These are phyloP conservation scores for Wallemia mellicola DNA, from an alignment of 1,284 basidiomycete species.

Conservation along the genomic window DNA sequence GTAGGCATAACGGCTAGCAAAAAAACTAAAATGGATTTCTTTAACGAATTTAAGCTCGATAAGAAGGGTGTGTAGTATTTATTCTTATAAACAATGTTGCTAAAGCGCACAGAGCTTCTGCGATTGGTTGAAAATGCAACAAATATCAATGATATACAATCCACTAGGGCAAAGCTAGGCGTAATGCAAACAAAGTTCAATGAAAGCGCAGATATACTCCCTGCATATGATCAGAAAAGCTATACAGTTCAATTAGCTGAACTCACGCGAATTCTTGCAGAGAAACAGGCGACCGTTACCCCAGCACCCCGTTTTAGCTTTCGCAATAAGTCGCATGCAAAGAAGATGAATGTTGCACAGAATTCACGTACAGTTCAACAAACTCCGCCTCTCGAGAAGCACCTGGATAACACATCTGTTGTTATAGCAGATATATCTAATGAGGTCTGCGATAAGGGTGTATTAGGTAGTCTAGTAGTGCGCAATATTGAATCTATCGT, in stretches of 20 bases:
- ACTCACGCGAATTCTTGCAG: not conserved
- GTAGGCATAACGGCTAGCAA: not conserved
- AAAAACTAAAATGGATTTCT: not conserved
- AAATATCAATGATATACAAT: not conserved
- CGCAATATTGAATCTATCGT: no score
- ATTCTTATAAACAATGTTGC: not conserved
- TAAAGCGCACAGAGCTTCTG: not conserved
- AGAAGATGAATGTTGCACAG: not conserved
- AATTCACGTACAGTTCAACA: not conserved
- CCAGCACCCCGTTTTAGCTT: not conserved
- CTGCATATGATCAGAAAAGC: not conserved
- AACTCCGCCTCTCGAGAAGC: no score
- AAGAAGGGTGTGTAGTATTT: no score
- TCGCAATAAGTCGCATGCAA: not conserved
- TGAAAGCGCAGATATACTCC: not conserved
- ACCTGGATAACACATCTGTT: not conserved
- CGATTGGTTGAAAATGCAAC: not conserved
- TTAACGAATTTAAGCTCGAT: no score
- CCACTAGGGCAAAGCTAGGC: not conserved
- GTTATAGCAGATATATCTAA: not conserved
- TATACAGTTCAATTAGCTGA: not conserved
- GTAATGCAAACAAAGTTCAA: not conserved
- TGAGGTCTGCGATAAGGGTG: no score
- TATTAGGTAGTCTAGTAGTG: no score
- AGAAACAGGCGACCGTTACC: not conserved